phyloP scores from a whole-genome alignment of 768 basidiomycete genomes.

The Pisolithus tinctorius region DNA sequence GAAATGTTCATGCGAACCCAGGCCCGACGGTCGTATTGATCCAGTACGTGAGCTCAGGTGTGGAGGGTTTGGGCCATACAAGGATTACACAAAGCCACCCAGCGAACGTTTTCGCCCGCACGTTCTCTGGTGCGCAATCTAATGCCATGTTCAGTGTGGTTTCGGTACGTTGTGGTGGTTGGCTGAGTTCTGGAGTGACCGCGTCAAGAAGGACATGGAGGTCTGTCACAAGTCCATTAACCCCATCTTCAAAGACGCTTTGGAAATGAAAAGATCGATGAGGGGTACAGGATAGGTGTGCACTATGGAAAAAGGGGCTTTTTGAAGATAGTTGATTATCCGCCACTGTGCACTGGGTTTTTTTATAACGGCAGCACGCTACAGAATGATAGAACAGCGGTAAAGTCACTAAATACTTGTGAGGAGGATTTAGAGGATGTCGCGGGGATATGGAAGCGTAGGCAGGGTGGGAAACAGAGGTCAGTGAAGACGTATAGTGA shows the following conservation, averaged over 20 bases:
- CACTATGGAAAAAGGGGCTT: constrained; percentile 8
- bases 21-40: constrained; percentile 44
- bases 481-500: too few species aligned
- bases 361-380: too few species aligned
- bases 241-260: constrained; percentile 44
- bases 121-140: constrained; percentile 45
- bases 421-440: too few species aligned
- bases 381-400: too few species aligned
- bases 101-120: constrained; percentile 37
- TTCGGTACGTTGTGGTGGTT: constrained; percentile 45
- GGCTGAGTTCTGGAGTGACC: constrained; percentile 46
- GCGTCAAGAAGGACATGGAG: constrained; percentile 37
- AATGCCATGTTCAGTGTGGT: constrained; percentile 33
- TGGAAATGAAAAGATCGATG: constrained; percentile 31
- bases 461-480: too few species aligned
- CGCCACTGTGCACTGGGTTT: too few species aligned
- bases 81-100: constrained; percentile 20
- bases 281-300: constrained; percentile 8
- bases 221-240: constrained; percentile 46
- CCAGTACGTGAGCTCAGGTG: constrained; percentile 49
- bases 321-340: constrained; percentile 12
- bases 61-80: constrained; percentile 47
- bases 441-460: too few species aligned
- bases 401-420: too few species aligned
- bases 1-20: neutral